These are phyloP conservation scores for Saccharomyces hybrid DNA, from an alignment of 1,139 yeast genomes.

Conservation along the genomic window DNA sequence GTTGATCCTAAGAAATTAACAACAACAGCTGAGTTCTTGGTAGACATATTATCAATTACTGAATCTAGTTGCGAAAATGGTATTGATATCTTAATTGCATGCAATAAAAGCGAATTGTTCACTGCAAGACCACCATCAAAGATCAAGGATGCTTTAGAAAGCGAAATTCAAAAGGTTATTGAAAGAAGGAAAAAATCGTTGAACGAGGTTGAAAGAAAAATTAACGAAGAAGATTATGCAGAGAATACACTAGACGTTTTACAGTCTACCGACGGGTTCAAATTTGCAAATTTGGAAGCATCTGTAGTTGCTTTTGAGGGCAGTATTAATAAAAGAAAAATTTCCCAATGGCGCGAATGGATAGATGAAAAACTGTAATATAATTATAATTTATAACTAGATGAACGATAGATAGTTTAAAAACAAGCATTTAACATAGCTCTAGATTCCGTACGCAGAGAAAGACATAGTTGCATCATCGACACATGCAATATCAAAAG, in stretches of 20 bases:
- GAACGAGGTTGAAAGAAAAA: slow-evolving; percentile 25
- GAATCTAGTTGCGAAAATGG: slow-evolving; percentile 51
- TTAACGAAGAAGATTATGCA: slow-evolving; percentile 67
- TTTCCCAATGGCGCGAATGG: slow-evolving; percentile 68
- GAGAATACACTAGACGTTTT: slow-evolving; percentile 10
- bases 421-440: not conserved
- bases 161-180: slow-evolving; percentile 47
- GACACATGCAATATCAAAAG: too few species aligned
- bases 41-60: slow-evolving; percentile 47
- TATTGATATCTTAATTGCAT: slow-evolving; percentile 63
- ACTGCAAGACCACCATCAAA: slow-evolving; percentile 66
- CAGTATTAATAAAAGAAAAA: slow-evolving; percentile 51
- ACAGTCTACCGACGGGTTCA: slow-evolving; percentile 12
- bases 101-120: slow-evolving; percentile 79
- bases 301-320: slow-evolving; percentile 66
- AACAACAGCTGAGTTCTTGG: slow-evolving; percentile 46
- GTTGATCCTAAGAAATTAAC: slow-evolving; percentile 39
- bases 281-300: slow-evolving; percentile 47
- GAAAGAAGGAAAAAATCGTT: slow-evolving; percentile 24
- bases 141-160: slow-evolving; percentile 51
- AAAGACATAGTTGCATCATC: too few species aligned
- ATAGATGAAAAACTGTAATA: slow-evolving; percentile 42
- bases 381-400: not conserved
- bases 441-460: not conserved
- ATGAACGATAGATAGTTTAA: not conserved